Evolutionary conservation across 2,329 filamentous ascomycete species (phyloP), one percentile per base, ranked within the genome.

Genomic region (Penicillium sclerotiorum): DNA sequence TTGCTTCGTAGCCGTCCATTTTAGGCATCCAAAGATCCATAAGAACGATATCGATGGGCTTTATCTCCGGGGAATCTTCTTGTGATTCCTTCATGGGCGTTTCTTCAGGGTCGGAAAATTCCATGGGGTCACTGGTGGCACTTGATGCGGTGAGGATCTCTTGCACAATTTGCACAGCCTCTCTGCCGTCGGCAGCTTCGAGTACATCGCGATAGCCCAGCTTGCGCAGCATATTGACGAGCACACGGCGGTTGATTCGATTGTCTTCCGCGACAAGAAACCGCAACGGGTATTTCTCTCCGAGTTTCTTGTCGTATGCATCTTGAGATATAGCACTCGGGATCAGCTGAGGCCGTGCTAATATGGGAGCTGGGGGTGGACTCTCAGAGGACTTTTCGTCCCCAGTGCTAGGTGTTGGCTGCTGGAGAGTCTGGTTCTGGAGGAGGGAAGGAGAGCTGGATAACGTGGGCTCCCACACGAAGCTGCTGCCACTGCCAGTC

Each of bases 21-120:
- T 84, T 76, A 1, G 86, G 86, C 85, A 89, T 89, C 86, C 86
- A 89, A 8, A 89, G 77, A 67, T 89, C 86, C 86, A 89, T 89
- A 36, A 89, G 71, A 20, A 89, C 77, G 2, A 87, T 78, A 59
- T 88, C 81, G 49, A 88, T 81, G 2, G 69, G 67, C 48, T 72
- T 73, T 9, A 64, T 53, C 35, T 70, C 66, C 36, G 62, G 56
- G 53, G 62, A 22, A 55, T 56, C 15, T 54, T 63, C 41, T 54
- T 59, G 9, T 1, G 55, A 57, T n/a, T 57, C 48, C 2, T 61
- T 48, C 20, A 55, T 52, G 20, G 38, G 57, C 55, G 9, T 45
- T 33, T 15, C 30, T 39, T 37, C 45, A 27, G 35, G n/a, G n/a
- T 49, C 52, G 9, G 40, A 17, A 15, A 48, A 22, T 20, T 58